Evolutionary conservation across 805 yeast genomes (phyloP).

Genomic region (Clavispora vitiphila): DNA sequence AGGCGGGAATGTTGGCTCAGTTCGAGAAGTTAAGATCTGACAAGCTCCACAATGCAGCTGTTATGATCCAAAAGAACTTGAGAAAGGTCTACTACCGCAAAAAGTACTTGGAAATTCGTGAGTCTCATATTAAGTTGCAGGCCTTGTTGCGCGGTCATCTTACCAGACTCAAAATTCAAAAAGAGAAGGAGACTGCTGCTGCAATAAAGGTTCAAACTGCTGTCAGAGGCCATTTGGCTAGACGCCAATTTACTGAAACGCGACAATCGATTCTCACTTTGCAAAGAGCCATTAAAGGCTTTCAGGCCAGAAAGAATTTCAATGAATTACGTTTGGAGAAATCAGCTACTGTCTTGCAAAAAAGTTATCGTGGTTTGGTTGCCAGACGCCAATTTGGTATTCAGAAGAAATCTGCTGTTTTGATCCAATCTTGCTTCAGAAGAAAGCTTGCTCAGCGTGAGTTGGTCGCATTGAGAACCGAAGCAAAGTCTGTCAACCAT

Average conservation of each 20-base stretch:
- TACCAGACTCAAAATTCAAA: constrained; percentile 50
- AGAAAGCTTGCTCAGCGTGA: constrained; percentile 67
- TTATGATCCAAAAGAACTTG: constrained; percentile 78
- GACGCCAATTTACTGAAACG: constrained; percentile 34
- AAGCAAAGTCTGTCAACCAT: constrained; percentile 87
- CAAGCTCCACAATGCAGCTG: constrained; percentile 73
- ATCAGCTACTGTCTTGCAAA: constrained; percentile 73
- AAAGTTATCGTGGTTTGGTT: constrained; percentile 59
- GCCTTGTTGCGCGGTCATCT: constrained; percentile 58
- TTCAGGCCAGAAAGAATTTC: constrained; percentile 47
- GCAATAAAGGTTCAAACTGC: constrained; percentile 69
- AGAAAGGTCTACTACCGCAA: constrained; percentile 61
- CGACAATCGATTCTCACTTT: constrained; percentile 35
- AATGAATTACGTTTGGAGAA: constrained; percentile 45
- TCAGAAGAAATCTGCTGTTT: constrained; percentile 52
- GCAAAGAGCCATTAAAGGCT: constrained; percentile 50
- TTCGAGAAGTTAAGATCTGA: constrained; percentile 81
- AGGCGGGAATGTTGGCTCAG: constrained; percentile 93
- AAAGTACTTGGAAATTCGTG: constrained; percentile 49
- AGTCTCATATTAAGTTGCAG: constrained; percentile 55
- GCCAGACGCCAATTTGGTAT: constrained; percentile 52
- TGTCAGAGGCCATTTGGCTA: constrained; percentile 49
- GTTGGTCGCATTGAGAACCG: constrained; percentile 63
- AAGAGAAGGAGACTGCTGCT: constrained; percentile 53
- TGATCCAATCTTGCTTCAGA: constrained; percentile 75